Base-by-base conservation (phyloP, 345 rosid species). In the Reutealis trisperma region DNA sequence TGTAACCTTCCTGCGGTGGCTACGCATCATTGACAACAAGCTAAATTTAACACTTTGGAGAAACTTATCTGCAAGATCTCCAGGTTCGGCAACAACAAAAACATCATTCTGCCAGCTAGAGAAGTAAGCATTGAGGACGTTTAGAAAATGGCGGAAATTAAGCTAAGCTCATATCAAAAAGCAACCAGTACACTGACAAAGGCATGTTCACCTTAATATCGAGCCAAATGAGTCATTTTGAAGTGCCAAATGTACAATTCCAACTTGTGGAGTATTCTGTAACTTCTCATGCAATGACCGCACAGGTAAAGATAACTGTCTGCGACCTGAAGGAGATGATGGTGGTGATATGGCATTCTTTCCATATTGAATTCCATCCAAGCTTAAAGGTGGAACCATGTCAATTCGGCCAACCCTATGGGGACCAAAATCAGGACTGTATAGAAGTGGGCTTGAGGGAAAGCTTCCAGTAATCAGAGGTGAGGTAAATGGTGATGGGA, bases 41-140 rank as follows among this genome's bases (percentile, higher is more conserved):
- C 95, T 93, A 85, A 86, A 60, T 86, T 96, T 96, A 47, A 93
- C 94, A 67, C 88, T 89, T 73, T 83, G 98, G 27, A 96, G 89
- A 82, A 96, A 96, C 85, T 88, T 93, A 73, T 91, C 93, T 0
- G 98, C 97, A 49, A 88, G 93, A 74, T 90, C 99, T 77, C 99
- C 99, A 74, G 99, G 99, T 84, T 96, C 99, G 73, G 97, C 97
- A 64, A 96, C 98, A 78, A 93, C 99, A 85, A 93, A 92, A 21
- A 96, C 99, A 78, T 93, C 99, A 81, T 91, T 96, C 83, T 96
- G 97, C 98, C 98, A 96, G 80, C 97, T 92, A 70, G 42, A 86
- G 79, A 74, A 65, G 80, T 18, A 78, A 42, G 57, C 72, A 78
- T 45, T 30, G 37, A 75, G 63, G 61, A 82, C 44, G 75, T 90